Conservation (phyloP, 805 yeast species). For the Pichia heedii region DNA sequence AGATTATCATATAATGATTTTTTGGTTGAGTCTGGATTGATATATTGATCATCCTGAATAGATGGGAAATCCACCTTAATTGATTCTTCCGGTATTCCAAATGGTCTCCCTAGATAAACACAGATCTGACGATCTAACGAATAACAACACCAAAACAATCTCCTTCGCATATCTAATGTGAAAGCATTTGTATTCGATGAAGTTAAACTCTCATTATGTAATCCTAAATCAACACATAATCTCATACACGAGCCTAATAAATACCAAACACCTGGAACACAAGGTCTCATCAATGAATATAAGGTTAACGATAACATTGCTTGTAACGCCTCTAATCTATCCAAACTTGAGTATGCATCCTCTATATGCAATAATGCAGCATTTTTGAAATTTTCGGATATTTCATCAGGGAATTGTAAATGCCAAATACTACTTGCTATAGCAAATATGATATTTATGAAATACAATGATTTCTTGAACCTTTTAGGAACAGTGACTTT, state of each 20-base stretch:
- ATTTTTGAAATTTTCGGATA: slow-evolving; percentile 60
- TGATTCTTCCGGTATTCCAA: slow-evolving; percentile 78
- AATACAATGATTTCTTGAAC: slow-evolving; percentile 51
- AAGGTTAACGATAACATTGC: slow-evolving; percentile 59
- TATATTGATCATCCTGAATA: slow-evolving; percentile 61
- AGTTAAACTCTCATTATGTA: slow-evolving; percentile 54
- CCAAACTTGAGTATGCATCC: slow-evolving; percentile 45
- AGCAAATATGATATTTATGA: slow-evolving; percentile 70
- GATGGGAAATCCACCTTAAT: slow-evolving; percentile 67
- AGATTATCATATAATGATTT: neutral
- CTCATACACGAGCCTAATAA: slow-evolving; percentile 73
- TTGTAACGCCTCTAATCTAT: slow-evolving; percentile 64
- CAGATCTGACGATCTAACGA: slow-evolving; percentile 80
- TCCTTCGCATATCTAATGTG: slow-evolving; percentile 57
- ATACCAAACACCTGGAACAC: slow-evolving; percentile 91
- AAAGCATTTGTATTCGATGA: slow-evolving; percentile 38
- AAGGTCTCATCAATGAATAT: slow-evolving; percentile 81
- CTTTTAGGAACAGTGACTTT: slow-evolving; percentile 36
- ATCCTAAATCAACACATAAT: slow-evolving; percentile 73
- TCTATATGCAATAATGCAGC: slow-evolving; percentile 57
- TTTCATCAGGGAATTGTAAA: slow-evolving; percentile 52
- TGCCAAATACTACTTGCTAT: slow-evolving; percentile 70
- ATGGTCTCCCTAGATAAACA: slow-evolving; percentile 79
- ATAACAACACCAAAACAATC: slow-evolving; percentile 86
- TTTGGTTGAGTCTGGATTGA: slow-evolving; percentile 19